phyloP scores from a whole-genome alignment of 768 basidiomycete species.

The Pisolithus marmoratus region DNA sequence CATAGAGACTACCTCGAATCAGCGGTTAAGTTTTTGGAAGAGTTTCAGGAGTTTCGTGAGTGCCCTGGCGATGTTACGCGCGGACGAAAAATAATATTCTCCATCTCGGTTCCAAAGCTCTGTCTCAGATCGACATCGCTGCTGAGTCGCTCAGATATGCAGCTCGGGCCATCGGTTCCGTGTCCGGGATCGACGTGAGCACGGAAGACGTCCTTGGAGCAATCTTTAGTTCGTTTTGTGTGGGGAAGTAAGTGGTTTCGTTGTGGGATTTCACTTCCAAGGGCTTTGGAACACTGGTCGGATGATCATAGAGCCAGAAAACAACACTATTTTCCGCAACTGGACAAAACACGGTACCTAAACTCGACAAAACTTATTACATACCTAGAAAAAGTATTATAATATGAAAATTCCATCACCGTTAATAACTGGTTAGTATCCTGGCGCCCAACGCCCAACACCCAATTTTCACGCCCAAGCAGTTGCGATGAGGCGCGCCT shows the following conservation, averaged over 20 bases:
- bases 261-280: neutral
- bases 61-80: too few relatives aligned
- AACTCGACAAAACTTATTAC: too few relatives aligned
- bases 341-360: too few relatives aligned
- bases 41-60: conserved; percentile 27
- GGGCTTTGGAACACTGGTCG: too few relatives aligned
- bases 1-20: conserved; percentile 74
- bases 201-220: conserved; percentile 81
- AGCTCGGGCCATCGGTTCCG: conserved; percentile 72
- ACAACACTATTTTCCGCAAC: too few relatives aligned
- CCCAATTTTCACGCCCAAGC: conserved; percentile 9
- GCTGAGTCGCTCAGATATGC: conserved; percentile 90
- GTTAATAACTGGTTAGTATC: too few relatives aligned
- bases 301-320: too few relatives aligned
- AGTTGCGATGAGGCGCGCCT: conserved; percentile 11
- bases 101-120: conserved; percentile 29
- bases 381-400: too few relatives aligned
- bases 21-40: conserved; percentile 38
- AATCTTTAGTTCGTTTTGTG: conserved; percentile 84
- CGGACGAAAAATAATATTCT: neutral
- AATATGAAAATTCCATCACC: too few relatives aligned
- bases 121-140: conserved; percentile 71
- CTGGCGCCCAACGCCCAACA: too few relatives aligned
- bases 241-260: conserved; percentile 55
- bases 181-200: conserved; percentile 68